Evolutionary conservation across 2,329 filamentous ascomycete species (phyloP).

Genomic region (Onygenales sp.): DNA sequence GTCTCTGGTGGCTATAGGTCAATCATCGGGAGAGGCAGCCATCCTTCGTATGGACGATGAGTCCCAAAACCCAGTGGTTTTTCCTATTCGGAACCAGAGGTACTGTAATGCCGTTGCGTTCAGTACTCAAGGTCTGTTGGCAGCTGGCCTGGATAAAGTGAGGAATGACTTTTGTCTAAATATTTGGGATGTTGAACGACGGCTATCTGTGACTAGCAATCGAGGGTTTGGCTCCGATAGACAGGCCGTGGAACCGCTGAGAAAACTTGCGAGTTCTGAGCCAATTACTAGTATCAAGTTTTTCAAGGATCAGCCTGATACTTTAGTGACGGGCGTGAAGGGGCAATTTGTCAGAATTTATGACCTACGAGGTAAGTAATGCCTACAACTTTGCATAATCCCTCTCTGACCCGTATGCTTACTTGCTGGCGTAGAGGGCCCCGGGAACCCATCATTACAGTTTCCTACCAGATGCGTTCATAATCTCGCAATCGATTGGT

Average conservation of each 20-base stretch:
- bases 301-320: conserved; percentile 50
- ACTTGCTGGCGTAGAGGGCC: conserved; percentile 19
- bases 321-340: conserved; percentile 52
- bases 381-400: conserved; percentile 2
- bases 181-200: conserved; percentile 52
- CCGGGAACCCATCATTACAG: conserved; percentile 34
- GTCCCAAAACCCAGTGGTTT: conserved; percentile 38
- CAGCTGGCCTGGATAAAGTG: conserved; percentile 53
- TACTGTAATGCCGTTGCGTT: conserved; percentile 58
- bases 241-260: conserved; percentile 39
- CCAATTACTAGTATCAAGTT: conserved; percentile 57
- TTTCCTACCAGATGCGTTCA: conserved; percentile 52
- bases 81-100: conserved; percentile 52
- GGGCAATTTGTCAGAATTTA: conserved; percentile 53
- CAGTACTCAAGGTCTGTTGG: conserved; percentile 46
- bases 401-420: not conserved
- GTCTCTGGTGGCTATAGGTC: conserved; percentile 49
- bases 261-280: conserved; percentile 52
- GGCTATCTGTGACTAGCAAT: conserved; percentile 27
- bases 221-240: conserved; percentile 20
- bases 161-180: conserved; percentile 57
- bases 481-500: conserved; percentile 53
- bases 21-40: conserved; percentile 52
- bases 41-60: conserved; percentile 47
- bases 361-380: conserved; percentile 48